Evolutionary conservation across 129 eudicot species (phyloP), one percentile per base, ranked within the genome.

Genomic region (Helianthus annuus): DNA sequence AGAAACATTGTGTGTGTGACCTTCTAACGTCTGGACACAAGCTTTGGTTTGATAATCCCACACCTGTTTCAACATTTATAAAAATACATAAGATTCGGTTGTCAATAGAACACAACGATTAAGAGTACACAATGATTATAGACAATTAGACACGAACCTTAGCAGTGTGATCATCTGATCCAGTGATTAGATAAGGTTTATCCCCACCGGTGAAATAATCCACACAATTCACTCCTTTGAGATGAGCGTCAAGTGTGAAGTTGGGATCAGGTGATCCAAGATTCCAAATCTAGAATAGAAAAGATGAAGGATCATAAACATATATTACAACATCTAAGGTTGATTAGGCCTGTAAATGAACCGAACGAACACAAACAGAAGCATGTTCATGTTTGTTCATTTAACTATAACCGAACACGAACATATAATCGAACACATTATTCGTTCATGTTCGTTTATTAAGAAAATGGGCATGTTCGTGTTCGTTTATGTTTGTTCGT

Each of bases 81-180:
- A 19, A 62, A 71, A 73, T 39, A 61, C 64, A 54, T 69, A 15
- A 67, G 5, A 60, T 27, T 11, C 10, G 64, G 2, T 17, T 13
- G 62, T 59, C 58, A 22, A 68, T 38, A 54, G 15, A 9, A 8
- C 54, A 68, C 24, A 49, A 49, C 1, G 11, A 58, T n/a, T 61
- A 24, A 38, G 16, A 66, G 48, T 66, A 42, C 58, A 17, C 15
- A 52, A 66, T 55, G 66, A 69, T 63, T 49, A 51, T 15, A 64
- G 61, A 32, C 4, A 32, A 3, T 32, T 32, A 3, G 36, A 64
- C 10, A 66, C 83, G 72, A 42, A 89, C 96, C 92, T 89, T 86
- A 34, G 90, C 93, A 64, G 96, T 89, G 72, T 86, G 92, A 82
- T 89, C 96, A 89, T 89, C 96, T 54, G 96, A 89, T 64, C 96